phyloP scores from a whole-genome alignment of 108 stramenopile species.

The Pseudonitzschia pungens region DNA sequence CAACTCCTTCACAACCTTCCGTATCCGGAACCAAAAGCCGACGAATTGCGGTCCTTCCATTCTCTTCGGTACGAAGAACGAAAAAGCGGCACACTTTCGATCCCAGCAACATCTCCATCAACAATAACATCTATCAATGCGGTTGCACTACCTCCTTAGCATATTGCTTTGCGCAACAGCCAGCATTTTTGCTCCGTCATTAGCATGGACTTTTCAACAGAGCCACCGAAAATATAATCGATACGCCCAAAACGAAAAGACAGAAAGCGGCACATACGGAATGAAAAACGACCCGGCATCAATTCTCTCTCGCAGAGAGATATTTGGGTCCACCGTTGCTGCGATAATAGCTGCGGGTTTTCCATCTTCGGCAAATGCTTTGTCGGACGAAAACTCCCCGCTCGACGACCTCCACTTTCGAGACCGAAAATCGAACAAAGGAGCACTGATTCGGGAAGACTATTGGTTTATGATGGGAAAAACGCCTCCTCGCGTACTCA shows the following conservation, averaged over 20 bases:
- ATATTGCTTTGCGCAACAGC: neutral
- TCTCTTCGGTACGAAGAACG: too few relatives aligned
- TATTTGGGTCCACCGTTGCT: neutral
- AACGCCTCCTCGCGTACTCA: conserved; percentile 55
- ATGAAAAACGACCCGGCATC: neutral
- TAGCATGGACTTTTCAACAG: neutral
- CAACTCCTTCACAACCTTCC: neutral
- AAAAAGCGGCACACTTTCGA: neutral
- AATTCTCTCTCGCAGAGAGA: neutral
- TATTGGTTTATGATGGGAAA: conserved; percentile 71
- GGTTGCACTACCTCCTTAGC: neutral
- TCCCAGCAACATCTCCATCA: neutral
- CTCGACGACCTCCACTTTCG: conserved; percentile 20
- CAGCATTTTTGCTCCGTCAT: neutral
- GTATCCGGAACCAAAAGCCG: too few relatives aligned
- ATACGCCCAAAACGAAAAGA: neutral
- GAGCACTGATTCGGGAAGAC: conserved; percentile 73
- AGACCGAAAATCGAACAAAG: conserved; percentile 65
- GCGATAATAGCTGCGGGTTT: neutral
- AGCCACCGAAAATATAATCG: neutral
- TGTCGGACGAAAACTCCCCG: neutral
- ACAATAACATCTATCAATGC: neutral
- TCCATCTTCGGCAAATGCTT: neutral
- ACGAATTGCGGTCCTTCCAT: too few relatives aligned
- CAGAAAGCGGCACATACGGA: neutral